A percentile compares a stretch with the other conserved stretches of the same genome.
Evolutionary conservation across 768 basidiomycete genomes (phyloP).

Genomic region (Boletus huronensis): DNA sequence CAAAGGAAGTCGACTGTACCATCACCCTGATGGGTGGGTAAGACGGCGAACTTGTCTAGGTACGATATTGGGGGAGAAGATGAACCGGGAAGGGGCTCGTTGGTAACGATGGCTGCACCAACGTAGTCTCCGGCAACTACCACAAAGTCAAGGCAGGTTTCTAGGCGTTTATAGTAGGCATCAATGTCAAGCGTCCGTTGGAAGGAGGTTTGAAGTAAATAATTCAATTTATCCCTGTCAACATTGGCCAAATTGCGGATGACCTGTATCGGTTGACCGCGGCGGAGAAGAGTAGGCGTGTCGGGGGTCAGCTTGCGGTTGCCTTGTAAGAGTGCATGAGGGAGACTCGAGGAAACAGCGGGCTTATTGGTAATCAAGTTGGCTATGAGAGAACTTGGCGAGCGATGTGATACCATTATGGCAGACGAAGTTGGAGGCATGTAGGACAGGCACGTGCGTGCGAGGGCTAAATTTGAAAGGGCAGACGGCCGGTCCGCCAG

Average conservation of each 20-base stretch:
- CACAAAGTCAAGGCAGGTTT: slow-evolving; percentile 79
- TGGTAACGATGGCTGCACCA: slow-evolving; percentile 92
- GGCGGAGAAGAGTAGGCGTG: slow-evolving; percentile 90
- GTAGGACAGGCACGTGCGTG: slow-evolving; percentile 80
- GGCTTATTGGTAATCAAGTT: slow-evolving; percentile 99
- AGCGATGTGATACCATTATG: slow-evolving; percentile 96
- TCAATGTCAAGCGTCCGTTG: slow-evolving; percentile 63
- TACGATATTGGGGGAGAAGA: slow-evolving; percentile 64
- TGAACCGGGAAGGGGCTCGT: slow-evolving; percentile 40
- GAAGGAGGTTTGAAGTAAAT: slow-evolving; percentile 88
- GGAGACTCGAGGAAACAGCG: slow-evolving; percentile 90
- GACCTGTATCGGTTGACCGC: slow-evolving; percentile 84
- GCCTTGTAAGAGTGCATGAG: slow-evolving; percentile 87
- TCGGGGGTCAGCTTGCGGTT: slow-evolving; percentile 82
- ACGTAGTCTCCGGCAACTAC: slow-evolving; percentile 94
- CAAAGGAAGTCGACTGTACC: slow-evolving; percentile 99
- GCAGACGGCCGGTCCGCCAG: slow-evolving; percentile 74
- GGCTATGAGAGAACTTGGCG: slow-evolving; percentile 90
- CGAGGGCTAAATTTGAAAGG: slow-evolving; percentile 79
- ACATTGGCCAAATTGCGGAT: slow-evolving; percentile 66
- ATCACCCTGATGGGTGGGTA: slow-evolving; percentile 93
- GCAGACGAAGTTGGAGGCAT: slow-evolving; percentile 95
- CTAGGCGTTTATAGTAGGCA: slow-evolving; percentile 77
- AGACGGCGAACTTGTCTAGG: slow-evolving; percentile 97
- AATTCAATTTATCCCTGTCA: slow-evolving; percentile 69